Base-by-base conservation (phyloP, 148 eudicot genomes). In the Dysphania ambrosioides region DNA sequence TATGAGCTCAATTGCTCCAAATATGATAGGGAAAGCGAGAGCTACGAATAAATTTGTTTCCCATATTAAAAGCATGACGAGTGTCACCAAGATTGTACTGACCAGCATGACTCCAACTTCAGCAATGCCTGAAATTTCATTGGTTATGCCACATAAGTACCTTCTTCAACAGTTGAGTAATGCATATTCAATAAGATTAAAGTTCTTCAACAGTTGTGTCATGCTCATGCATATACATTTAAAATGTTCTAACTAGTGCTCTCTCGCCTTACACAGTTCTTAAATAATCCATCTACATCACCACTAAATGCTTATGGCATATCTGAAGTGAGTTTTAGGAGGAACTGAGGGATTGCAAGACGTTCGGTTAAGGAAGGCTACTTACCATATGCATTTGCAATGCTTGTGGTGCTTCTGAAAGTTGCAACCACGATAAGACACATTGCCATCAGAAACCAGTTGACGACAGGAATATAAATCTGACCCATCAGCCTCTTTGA, bases 91-190 rank as follows among this genome's bases (percentile, higher is more conserved):
- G 31, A 88, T 57, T 1, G 98, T 95, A 84, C 90, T 95, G 11
- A 92, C 98, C 31, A 92, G 64, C 98, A 95, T 95, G 35, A 95
- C 98, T 32, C 97, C 97, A 76, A 95, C 97, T 77, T 95, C 98
- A 63, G 98, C 98, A 77, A 95, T 95, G 68, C 97, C 98, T 95
- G 84, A 79, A 79, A 79, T 47, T 30, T 73, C 23, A 30, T 53
- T 62, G n/a, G 59, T 29, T 67, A 42, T 36, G 32, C 34, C 18
- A 41, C 58, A 41, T 57, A 27, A 34, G 29, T 35, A 1, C 7
- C 41, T 32, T 61, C 26, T 32, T 35, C 68, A 65, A 36, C 18
- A 21, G 2, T 34, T 23, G 18, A 21, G 18, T 3, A 40, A 63
- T 63, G 29, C 68, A 65, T n/a, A 65, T 18, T 32, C 12, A 61